Percentiles rank a stretch among this genome's conserved stretches.
phyloP scores from a whole-genome alignment of 192 early-diverging fungal genomes.

The Obelidium mucronatum region DNA sequence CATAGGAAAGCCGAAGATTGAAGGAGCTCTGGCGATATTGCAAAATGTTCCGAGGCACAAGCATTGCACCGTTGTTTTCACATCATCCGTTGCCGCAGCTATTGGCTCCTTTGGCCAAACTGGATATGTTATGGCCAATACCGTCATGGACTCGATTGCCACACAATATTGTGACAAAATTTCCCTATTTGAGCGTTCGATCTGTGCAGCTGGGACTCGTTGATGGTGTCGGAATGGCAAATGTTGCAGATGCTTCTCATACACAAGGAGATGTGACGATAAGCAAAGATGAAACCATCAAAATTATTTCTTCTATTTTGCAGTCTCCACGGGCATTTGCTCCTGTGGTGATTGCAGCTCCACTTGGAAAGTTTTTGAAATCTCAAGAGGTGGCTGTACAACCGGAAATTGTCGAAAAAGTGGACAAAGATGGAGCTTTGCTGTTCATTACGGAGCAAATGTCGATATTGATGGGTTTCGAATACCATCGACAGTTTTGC shows the following conservation, averaged over 20 bases:
- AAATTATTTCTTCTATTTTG: background rate
- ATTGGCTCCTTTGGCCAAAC: constrained; percentile 19
- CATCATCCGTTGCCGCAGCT: constrained; percentile 6
- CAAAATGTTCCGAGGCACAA: background rate
- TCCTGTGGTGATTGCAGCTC: background rate
- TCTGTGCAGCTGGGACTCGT: constrained; percentile 20
- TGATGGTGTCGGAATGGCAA: constrained; percentile 18
- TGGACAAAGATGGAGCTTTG: background rate
- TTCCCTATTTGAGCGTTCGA: background rate
- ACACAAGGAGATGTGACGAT: background rate
- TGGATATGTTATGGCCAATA: constrained; percentile 19
- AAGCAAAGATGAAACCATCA: background rate
- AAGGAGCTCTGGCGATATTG: constrained; percentile 10
- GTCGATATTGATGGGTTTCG: background rate
- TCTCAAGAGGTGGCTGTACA: background rate
- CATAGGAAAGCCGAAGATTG: constrained; percentile 3
- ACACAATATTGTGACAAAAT: background rate
- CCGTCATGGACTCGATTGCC: constrained; percentile 6
- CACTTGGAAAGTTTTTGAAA: background rate
- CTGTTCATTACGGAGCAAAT: background rate
- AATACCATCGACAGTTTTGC: background rate
- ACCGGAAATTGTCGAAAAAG: background rate
- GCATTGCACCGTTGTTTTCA: background rate
- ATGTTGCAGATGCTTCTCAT: background rate
- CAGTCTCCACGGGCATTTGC: background rate